phyloP scores from a whole-genome alignment of 352 stramenopile genomes.

The Phytopythium chamaehyphon region DNA sequence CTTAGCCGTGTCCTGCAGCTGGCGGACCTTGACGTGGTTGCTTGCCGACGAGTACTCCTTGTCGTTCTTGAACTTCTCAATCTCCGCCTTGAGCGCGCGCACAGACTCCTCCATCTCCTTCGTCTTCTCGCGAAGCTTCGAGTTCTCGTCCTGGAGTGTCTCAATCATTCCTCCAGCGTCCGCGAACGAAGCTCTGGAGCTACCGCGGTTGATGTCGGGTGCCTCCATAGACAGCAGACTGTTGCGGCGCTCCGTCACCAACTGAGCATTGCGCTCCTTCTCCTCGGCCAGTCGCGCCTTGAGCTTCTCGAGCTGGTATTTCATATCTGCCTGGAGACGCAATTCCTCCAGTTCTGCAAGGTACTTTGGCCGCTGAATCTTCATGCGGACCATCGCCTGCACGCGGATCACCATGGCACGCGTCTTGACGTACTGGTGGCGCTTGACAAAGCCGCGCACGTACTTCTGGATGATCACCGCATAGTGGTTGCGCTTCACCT shows the following conservation, averaged over 20 bases:
- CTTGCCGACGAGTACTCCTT: constrained; percentile 73
- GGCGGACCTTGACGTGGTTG: constrained; percentile 71
- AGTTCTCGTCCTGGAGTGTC: constrained; percentile 75
- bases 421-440: constrained; percentile 60
- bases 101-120: constrained; percentile 63
- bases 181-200: constrained; percentile 21
- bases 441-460: constrained; percentile 64
- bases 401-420: constrained; percentile 70
- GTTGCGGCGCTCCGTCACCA: constrained; percentile 53
- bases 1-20: constrained; percentile 63
- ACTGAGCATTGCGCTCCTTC: constrained; percentile 65
- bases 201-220: constrained; percentile 7
- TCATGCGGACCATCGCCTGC: constrained; percentile 79
- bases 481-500: constrained; percentile 80
- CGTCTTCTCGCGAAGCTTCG: constrained; percentile 74
- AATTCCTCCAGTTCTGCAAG: constrained; percentile 69
- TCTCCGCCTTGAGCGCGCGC: constrained; percentile 59
- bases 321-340: constrained; percentile 83
- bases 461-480: constrained; percentile 84
- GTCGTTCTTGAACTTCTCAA: constrained; percentile 72
- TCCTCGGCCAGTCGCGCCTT: constrained; percentile 79
- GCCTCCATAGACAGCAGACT: constrained; percentile 34
- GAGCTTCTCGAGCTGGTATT: constrained; percentile 76
- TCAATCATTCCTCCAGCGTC: constrained; percentile 84
- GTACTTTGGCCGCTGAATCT: constrained; percentile 76